Percentiles rank a stretch among this genome's conserved stretches.
Evolutionary conservation across 1,284 basidiomycete species (phyloP).

Genomic region (Spongispora temasekensis): DNA sequence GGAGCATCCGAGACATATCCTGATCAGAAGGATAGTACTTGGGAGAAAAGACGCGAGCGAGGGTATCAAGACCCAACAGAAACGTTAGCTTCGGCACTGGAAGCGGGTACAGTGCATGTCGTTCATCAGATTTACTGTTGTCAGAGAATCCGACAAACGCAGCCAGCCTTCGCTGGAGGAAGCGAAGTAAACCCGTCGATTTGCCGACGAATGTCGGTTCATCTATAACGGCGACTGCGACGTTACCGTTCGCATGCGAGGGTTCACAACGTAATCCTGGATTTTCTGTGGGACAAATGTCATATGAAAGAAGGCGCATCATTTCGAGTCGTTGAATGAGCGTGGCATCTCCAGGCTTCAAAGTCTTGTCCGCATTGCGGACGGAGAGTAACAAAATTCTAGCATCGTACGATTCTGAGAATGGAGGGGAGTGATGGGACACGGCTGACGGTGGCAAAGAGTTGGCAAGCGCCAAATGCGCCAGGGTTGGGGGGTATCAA

Average conservation of each 20-base stretch:
- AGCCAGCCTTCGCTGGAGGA: constrained; percentile 46
- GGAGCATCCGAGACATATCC: constrained; percentile 57
- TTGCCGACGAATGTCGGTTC: constrained; percentile 91
- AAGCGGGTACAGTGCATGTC: constrained; percentile 18
- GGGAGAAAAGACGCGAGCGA: constrained; percentile 80
- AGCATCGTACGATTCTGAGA: constrained; percentile 60
- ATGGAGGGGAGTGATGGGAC: too few relatives aligned
- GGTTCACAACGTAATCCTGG: constrained; percentile 6
- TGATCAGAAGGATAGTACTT: constrained; percentile 71
- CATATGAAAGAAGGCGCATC: constrained; percentile 69
- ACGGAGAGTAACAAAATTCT: constrained; percentile 84
- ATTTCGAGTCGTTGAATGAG: constrained; percentile 78
- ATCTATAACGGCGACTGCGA: constrained; percentile 83
- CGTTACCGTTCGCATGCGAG: constrained; percentile 41
- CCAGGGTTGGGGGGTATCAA: constrained; percentile 91
- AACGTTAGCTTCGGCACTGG: constrained; percentile 56
- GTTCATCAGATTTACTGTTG: neutral
- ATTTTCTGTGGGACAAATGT: constrained; percentile 38
- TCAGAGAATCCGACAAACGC: constrained; percentile 14
- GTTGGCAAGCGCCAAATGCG: constrained; percentile 80
- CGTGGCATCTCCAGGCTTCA: constrained; percentile 73
- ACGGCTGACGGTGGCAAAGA: constrained; percentile 36
- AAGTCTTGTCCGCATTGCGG: constrained; percentile 86
- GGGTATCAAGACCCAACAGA: constrained; percentile 86
- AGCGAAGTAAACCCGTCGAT: constrained; percentile 60